Evolutionary conservation across 2,329 filamentous ascomycete genomes (phyloP), one percentile per base, ranked within the genome.

Genomic region (Thyridium curvatum): DNA sequence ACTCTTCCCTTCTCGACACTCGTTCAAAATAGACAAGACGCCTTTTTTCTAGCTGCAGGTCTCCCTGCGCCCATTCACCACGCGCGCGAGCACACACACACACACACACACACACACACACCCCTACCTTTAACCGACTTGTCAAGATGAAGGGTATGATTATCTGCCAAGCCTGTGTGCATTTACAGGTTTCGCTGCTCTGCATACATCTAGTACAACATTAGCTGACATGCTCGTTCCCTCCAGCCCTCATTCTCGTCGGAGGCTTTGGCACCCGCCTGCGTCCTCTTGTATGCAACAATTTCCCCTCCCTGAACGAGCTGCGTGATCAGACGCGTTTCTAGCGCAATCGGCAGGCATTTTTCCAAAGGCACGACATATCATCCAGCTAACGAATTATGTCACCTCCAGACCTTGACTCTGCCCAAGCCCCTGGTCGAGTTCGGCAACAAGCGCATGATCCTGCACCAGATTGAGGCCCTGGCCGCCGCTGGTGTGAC

Each of bases 391-490:
- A 40, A 45, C 42, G 47, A 43, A 40, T 39, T 33, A 45, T 39
- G 43, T 39, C 49, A 47, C 46, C 35, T 35, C 39, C 62, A 94
- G 88, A 98, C 91, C 54, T 81, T 98, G 60, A 96, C 93, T 37
- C 86, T 96, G 51, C 91, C 91, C 46, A 98, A 97, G 69, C 91
- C 93, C 50, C 78, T 98, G 52, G 93, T 98, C 58, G 91, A 98
- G 71, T 98, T 98, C 60, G 89, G 81, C 60, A 98, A 98, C 78
- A 91, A 93, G 71, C 93, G 90, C 62, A 98, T 98, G 91, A 97
- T 98, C 65, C 77, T 94, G 58, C 91, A 97, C 69, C 91, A 98
- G 70, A 87, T 98, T 55, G 89, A 96, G 71, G 89, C 88, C 50
- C 78, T 98, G 52, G 91, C 93, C 52, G 84, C 82, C 44, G 91